Conservation (phyloP, 345 rosid species). For the Populus simonii region DNA sequence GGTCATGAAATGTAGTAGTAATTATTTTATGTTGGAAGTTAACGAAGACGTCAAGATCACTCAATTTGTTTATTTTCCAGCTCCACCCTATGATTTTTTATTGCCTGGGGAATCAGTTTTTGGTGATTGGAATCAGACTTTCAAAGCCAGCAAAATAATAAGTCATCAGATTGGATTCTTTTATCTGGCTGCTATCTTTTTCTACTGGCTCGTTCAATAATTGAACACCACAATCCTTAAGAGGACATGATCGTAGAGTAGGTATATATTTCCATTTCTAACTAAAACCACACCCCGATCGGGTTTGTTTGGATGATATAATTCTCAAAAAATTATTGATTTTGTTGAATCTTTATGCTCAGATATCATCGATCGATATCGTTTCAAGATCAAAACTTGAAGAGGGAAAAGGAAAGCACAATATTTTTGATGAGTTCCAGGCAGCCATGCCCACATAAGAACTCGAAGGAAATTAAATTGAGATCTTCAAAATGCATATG, state of each 20-base stretch:
- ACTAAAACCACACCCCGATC: background rate
- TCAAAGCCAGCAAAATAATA: conserved; percentile 10
- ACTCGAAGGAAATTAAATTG: background rate
- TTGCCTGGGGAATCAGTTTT: conserved; percentile 19
- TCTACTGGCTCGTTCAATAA: conserved; percentile 6
- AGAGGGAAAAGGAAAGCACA: background rate
- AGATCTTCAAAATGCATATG: conserved; percentile 7
- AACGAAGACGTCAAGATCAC: conserved; percentile 11
- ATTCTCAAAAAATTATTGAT: background rate
- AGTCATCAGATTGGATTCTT: conserved; percentile 15
- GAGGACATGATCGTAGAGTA: background rate
- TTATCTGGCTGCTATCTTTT: background rate
- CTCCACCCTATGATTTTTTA: background rate
- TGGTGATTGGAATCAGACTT: conserved; percentile 1
- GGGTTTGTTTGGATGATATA: background rate
- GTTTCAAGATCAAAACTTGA: background rate
- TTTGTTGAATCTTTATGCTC: background rate
- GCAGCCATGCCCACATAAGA: background rate
- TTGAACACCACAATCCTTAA: background rate
- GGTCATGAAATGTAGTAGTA: background rate
- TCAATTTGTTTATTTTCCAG: conserved; percentile 11
- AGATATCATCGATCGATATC: background rate
- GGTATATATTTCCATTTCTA: background rate
- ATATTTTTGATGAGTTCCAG: background rate
- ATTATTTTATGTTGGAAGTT: background rate